Conservation (phyloP, 2,329 filamentous ascomycete species). For the Hypoxylon sp. region DNA sequence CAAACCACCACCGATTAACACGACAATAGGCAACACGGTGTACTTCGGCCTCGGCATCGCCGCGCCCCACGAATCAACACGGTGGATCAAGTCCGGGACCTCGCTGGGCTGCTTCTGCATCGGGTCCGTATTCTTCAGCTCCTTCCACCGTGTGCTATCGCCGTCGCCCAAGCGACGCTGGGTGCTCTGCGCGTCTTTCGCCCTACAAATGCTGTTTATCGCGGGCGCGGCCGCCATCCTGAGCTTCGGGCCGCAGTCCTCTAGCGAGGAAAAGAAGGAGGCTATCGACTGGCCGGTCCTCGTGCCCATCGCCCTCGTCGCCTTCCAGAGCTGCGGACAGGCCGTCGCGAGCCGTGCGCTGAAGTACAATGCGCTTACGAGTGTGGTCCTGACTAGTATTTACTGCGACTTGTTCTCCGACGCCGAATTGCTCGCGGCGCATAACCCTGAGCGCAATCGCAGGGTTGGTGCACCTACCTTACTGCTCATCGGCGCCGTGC, state of each 20-base stretch:
- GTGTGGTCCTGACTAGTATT: slow-evolving; percentile 84
- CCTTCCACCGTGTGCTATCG: slow-evolving; percentile 75
- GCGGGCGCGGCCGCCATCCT: slow-evolving; percentile 68
- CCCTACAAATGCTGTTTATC: slow-evolving; percentile 66
- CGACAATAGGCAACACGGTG: slow-evolving; percentile 76
- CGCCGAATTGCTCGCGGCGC: slow-evolving; percentile 60
- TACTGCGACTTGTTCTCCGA: slow-evolving; percentile 87
- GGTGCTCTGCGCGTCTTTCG: slow-evolving; percentile 74
- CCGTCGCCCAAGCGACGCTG: slow-evolving; percentile 74
- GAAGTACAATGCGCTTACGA: slow-evolving; percentile 79
- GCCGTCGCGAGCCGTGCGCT: slow-evolving; percentile 81
- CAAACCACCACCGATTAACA: background rate
- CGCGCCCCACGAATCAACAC: slow-evolving; percentile 66
- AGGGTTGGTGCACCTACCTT: slow-evolving; percentile 65
- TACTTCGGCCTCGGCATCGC: slow-evolving; percentile 83
- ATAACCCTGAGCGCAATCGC: slow-evolving; percentile 67
- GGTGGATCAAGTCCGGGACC: slow-evolving; percentile 80
- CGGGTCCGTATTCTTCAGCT: slow-evolving; percentile 79
- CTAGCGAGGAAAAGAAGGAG: slow-evolving; percentile 55
- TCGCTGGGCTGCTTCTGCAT: slow-evolving; percentile 80
- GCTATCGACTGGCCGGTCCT: slow-evolving; percentile 72
- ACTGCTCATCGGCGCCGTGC: slow-evolving; percentile 65
- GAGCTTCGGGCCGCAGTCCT: slow-evolving; percentile 61
- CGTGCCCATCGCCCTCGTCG: slow-evolving; percentile 77
- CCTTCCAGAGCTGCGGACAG: slow-evolving; percentile 84